Base-by-base conservation (phyloP, 2,329 filamentous ascomycete genomes). In the Aspergillus thermomutatus region DNA sequence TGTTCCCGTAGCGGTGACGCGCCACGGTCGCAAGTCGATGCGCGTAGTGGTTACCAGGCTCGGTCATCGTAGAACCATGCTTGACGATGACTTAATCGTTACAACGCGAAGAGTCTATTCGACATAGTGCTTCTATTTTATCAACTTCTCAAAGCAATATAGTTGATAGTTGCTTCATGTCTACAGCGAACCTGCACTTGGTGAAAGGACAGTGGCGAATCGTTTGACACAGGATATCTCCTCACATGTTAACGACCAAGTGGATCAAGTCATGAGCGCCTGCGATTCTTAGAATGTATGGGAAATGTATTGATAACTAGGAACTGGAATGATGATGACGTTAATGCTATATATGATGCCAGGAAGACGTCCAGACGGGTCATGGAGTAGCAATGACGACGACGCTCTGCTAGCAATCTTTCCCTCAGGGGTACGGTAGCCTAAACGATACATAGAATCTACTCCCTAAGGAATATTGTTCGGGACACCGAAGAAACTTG, bases 1-100 rank as follows among this genome's bases (percentile, higher is more conserved):
- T 52, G 49, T n/a, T 21, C 1, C 6, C 14, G 23, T 26, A 53
- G 23, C 21, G 55, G 56, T 19, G 19, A 40, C 1, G 40, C n/a
- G 53, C 14, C 48, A 21, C 48, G 47, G 51, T 54, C 45, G 40
- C 51, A 49, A n/a, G 41, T 34, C 40, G 26, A n/a, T 28, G n/a
- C 50, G 31, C 31, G 31, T 17, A n/a, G 4, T 17, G 7, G 31
- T 5, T 17, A 17, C 31, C 31, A 4, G 5, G 7, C 31, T 1
- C 17, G 31, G 14, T 17, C 31, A 17, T 34, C 31, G 31, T 37
- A 37, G 31, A 17, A 37, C 31, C 31, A 37, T 37, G 31, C 31
- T 37, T 37, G 14, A 37, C 14, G 3, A 37, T 1, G 31, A 37
- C 4, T 7, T 37, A 5, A 37, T 37, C 5, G 2, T 37, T 37